These are phyloP conservation scores for Mimosa bimucronata DNA, from an alignment of 306 rosid genomes.

Conservation along the genomic window DNA sequence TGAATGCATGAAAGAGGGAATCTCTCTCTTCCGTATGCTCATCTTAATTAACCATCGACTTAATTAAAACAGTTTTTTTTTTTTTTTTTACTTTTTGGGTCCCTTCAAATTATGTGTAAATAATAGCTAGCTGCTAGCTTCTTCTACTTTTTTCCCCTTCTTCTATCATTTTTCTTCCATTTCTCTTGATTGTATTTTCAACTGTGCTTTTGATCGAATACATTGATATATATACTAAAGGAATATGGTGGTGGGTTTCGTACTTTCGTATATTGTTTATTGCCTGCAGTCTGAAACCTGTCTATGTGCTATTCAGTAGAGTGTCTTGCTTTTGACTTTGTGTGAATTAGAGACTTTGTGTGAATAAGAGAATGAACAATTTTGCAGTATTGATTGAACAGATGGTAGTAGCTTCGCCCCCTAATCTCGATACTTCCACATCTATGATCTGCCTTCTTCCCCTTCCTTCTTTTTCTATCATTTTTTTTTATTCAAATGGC, in stretches of 20 bases:
- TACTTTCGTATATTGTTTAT: slow-evolving; percentile 25
- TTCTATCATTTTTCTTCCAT: background rate
- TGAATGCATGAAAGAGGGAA: slow-evolving; percentile 51
- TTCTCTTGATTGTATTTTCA: background rate
- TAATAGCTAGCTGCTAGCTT: slow-evolving; percentile 44
- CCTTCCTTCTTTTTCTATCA: background rate
- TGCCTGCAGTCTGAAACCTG: background rate
- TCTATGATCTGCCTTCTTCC: background rate
- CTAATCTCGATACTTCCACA: background rate
- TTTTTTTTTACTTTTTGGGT: background rate
- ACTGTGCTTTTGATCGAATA: slow-evolving; percentile 34
- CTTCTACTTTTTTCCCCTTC: background rate
- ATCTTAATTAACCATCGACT: slow-evolving; percentile 51
- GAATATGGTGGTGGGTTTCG: slow-evolving; percentile 25
- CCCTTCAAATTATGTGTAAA: slow-evolving; percentile 56
- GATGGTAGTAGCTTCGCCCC: background rate
- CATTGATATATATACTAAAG: slow-evolving; percentile 2
- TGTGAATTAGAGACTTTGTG: background rate
- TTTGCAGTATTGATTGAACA: slow-evolving; percentile 24
- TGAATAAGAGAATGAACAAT: slow-evolving; percentile 11
- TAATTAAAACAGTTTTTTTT: slow-evolving; percentile 13
- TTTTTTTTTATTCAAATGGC: slow-evolving; percentile 11
- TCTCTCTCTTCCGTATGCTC: too few relatives aligned
- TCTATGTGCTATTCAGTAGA: background rate
- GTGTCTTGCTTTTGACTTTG: slow-evolving; percentile 16